These are phyloP conservation scores for Suillus bovinus DNA, from an alignment of 768 basidiomycete genomes.

Conservation along the genomic window DNA sequence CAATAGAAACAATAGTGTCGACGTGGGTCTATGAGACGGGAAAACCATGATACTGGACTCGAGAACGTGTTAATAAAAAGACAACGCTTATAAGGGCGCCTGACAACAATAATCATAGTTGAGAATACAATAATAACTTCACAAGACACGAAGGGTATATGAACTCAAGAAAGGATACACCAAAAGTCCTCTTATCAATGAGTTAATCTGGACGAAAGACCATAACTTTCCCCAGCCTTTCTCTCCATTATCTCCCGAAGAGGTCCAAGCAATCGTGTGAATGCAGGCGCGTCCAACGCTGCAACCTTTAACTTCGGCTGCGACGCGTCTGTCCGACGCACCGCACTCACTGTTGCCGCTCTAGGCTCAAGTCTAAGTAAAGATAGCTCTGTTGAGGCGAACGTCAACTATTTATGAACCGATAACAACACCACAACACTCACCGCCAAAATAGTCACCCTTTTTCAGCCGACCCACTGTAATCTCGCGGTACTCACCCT, in stretches of 20 bases:
- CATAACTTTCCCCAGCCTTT: slow-evolving; percentile 78
- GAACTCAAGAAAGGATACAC: slow-evolving; percentile 1
- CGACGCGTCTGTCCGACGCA: slow-evolving; percentile 43
- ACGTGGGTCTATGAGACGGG: background rate
- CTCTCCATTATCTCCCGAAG: slow-evolving; percentile 92
- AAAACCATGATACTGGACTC: background rate
- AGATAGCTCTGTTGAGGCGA: slow-evolving; percentile 69
- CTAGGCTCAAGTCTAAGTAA: slow-evolving; percentile 86
- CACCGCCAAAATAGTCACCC: slow-evolving; percentile 99
- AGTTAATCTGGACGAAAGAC: slow-evolving; percentile 33
- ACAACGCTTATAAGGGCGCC: background rate
- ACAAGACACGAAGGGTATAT: slow-evolving; percentile 6
- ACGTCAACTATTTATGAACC: slow-evolving; percentile 11
- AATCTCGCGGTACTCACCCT: slow-evolving; percentile 61
- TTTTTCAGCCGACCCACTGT: slow-evolving; percentile 76
- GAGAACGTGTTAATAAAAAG: background rate
- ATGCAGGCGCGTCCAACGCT: slow-evolving; percentile 88
- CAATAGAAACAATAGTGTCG: background rate
- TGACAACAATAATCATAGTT: background rate
- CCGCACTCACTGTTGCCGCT: slow-evolving; percentile 94
- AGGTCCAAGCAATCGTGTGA: slow-evolving; percentile 91
- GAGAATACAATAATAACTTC: slow-evolving; percentile 2
- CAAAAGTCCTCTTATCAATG: slow-evolving; percentile 22
- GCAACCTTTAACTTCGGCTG: slow-evolving; percentile 85
- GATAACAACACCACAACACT: slow-evolving; percentile 24